Evolutionary conservation across 164 flowering plant genomes (phyloP).

Genomic region (Magnolia officinalis): DNA sequence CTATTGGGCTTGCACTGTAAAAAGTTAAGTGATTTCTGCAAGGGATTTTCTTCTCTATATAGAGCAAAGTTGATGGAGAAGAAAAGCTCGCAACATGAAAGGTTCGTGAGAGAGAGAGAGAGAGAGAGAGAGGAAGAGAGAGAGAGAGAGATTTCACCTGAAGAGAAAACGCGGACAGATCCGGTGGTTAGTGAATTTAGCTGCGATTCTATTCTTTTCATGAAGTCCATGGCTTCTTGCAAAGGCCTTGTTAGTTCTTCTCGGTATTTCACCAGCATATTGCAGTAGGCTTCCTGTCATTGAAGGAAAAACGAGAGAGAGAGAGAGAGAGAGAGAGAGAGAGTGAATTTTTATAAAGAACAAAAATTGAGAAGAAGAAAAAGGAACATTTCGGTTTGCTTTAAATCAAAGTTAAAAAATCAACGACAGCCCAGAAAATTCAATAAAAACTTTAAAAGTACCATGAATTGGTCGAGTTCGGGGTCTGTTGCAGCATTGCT

Average conservation of each 20-base stretch:
- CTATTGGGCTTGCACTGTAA: too few species aligned
- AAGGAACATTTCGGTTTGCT: background rate
- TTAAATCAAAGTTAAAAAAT: background rate
- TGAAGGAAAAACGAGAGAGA: background rate
- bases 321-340: background rate
- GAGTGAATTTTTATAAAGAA: background rate
- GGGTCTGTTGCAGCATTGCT: constrained; percentile 60
- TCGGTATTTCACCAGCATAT: constrained; percentile 86
- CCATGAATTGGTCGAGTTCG: constrained; percentile 97
- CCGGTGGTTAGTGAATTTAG: constrained; percentile 54
- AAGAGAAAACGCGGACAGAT: constrained; percentile 47
- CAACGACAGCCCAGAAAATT: background rate
- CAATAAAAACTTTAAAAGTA: constrained; percentile 16
- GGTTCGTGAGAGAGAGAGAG: constrained; percentile 1
- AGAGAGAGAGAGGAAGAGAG: background rate
- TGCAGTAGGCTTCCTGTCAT: constrained; percentile 81
- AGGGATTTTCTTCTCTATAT: background rate
- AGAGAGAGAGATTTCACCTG: constrained; percentile 28
- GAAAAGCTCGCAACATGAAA: background rate
- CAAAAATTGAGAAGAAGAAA: background rate
- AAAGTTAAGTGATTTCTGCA: background rate
- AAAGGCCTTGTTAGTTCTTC: constrained; percentile 87
- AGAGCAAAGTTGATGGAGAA: background rate
- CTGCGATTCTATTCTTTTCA: constrained; percentile 80
- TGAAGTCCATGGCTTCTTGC: constrained; percentile 97